A percentile compares a stretch with the other conserved stretches of the same genome.
phyloP scores from a whole-genome alignment of 192 early-diverging fungal species.

The Polychytrium aggregatum region DNA sequence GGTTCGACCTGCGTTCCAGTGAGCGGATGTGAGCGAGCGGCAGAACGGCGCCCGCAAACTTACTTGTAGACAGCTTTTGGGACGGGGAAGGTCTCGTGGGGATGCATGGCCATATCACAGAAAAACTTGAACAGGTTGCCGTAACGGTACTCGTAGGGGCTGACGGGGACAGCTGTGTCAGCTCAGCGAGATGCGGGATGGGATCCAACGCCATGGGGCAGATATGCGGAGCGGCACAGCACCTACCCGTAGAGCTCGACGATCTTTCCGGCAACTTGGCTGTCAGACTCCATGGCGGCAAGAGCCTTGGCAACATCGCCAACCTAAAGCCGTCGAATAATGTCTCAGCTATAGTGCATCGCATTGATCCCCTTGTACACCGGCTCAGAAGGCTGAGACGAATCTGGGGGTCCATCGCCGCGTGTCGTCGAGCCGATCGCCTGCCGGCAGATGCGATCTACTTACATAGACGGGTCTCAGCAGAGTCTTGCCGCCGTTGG shows the following conservation, averaged over 20 bases:
- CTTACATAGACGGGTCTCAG: conserved; percentile 59
- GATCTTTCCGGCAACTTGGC: conserved; percentile 66
- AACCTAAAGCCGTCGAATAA: conserved; percentile 27
- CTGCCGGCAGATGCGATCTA: too few relatives aligned
- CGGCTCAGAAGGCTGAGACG: too few relatives aligned
- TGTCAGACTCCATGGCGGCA: conserved; percentile 58
- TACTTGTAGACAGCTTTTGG: conserved; percentile 62
- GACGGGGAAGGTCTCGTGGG: conserved; percentile 54
- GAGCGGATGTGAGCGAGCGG: background rate
- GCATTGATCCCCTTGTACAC: background rate
- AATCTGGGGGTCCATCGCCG: too few relatives aligned
- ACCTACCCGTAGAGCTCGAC: conserved; percentile 79
- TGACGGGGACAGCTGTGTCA: conserved; percentile 12
- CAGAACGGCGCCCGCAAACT: too few relatives aligned
- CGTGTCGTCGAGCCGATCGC: too few relatives aligned
- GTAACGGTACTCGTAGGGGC: conserved; percentile 64
- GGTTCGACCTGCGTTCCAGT: background rate
- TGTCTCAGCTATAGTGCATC: background rate
- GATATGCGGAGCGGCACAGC: too few relatives aligned
- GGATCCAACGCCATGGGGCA: background rate
- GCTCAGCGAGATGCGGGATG: background rate
- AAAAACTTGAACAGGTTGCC: conserved; percentile 62
- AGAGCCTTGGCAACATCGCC: conserved; percentile 82
- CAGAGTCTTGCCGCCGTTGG: conserved; percentile 57
- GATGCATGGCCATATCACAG: conserved; percentile 41